Conservation (phyloP, 2,329 filamentous ascomycete species). For the Penicillium sp. region DNA sequence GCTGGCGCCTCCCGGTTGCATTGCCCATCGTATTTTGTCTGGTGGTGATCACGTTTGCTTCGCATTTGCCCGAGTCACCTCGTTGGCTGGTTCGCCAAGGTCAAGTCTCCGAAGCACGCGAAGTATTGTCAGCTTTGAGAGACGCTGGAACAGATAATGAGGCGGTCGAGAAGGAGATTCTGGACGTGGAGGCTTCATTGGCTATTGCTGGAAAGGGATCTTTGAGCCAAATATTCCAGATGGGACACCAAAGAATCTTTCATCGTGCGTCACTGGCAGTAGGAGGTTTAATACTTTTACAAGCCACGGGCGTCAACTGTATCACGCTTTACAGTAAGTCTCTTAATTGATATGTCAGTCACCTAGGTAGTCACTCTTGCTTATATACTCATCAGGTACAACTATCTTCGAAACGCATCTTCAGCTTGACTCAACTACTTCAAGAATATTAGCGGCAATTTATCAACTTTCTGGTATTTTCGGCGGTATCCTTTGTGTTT, state of each 20-base stretch:
- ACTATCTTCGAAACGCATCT: constrained; percentile 20
- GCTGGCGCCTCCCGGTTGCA: constrained; percentile 16
- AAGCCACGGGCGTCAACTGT: constrained; percentile 17
- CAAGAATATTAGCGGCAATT: constrained; percentile 12
- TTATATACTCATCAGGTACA: constrained; percentile 9
- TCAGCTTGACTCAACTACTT: constrained; percentile 9
- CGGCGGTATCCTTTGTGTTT: constrained; percentile 16
- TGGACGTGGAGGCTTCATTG: constrained; percentile 11
- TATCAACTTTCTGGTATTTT: constrained; percentile 15
- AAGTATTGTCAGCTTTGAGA: constrained; percentile 10
- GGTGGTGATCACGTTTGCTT: constrained; percentile 5
- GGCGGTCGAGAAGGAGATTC: constrained; percentile 7
- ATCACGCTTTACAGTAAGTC: constrained; percentile 21
- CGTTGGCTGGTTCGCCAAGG: constrained; percentile 15
- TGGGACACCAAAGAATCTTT: constrained; percentile 18
- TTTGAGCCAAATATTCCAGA: constrained; percentile 12
- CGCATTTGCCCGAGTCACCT: constrained; percentile 17
- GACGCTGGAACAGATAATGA: constrained; percentile 3
- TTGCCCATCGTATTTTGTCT: constrained; percentile 14
- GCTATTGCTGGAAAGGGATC: constrained; percentile 10
- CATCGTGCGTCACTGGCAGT: constrained; percentile 16
- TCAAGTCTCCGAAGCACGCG: constrained; percentile 6
- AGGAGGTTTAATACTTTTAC: constrained; percentile 12
- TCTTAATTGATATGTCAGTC: no score
- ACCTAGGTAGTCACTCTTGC: no score